Conservation (phyloP, 495 filamentous ascomycete genomes). For the Penicillium manginii region DNA sequence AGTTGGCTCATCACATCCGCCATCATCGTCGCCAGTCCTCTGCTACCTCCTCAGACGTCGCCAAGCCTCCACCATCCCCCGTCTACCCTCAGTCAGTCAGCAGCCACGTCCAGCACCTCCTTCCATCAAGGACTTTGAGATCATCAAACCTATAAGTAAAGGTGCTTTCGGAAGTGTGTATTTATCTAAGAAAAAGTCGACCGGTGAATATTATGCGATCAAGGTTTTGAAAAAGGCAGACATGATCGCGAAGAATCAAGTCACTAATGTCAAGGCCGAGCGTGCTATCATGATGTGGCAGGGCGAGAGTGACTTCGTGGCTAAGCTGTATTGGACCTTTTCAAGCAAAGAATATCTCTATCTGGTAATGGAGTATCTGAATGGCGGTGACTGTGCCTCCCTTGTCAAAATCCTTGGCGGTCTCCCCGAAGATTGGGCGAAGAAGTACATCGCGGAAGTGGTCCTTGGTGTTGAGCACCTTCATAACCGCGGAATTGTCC, state of each 20-base stretch:
- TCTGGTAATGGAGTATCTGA: conserved; percentile 98
- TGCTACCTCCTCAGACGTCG: conserved; percentile 73
- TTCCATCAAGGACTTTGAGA: conserved; percentile 99
- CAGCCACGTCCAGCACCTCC: conserved; percentile 84
- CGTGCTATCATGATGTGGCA: conserved; percentile 99
- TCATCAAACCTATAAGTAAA: conserved; percentile 99
- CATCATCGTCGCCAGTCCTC: conserved; percentile 95
- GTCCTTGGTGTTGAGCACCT: conserved; percentile 94
- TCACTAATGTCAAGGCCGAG: conserved; percentile 98
- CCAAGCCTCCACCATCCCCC: conserved; percentile 79
- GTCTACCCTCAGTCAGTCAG: conserved; percentile 69
- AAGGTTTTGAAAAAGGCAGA: conserved; percentile 98
- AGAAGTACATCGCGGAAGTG: conserved; percentile 95
- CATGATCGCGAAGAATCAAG: conserved; percentile 99
- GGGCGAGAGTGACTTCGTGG: conserved; percentile 98
- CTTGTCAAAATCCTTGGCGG: conserved; percentile 92
- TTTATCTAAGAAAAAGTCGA: conserved; percentile 95
- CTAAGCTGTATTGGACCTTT: conserved; percentile 99
- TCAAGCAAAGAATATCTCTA: conserved; percentile 99
- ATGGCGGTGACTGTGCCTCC: conserved; percentile 95
- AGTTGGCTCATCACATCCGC: conserved; percentile 66
- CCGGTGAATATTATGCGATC: conserved; percentile 97
- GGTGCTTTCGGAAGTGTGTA: conserved; percentile 98
- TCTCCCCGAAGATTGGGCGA: conserved; percentile 94
- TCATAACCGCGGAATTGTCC: conserved; percentile 90